Conservation (phyloP, 116 monocot genomes). For the Thalassia testudinum region DNA sequence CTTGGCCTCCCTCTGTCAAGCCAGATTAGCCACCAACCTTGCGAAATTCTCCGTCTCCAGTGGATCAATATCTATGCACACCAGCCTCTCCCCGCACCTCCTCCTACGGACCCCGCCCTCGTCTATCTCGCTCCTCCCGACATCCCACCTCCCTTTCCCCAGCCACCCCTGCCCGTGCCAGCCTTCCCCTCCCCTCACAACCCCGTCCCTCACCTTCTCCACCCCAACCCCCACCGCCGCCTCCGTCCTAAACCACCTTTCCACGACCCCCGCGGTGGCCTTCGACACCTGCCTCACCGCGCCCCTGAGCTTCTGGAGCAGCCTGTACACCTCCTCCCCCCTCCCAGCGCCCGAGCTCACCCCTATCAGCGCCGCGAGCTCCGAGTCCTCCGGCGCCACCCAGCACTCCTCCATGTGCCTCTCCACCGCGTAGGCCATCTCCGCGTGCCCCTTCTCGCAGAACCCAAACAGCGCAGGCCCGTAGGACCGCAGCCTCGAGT, state of each 20-base stretch:
- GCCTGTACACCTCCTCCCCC: slow-evolving; percentile 66
- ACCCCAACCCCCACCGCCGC: slow-evolving; percentile 21
- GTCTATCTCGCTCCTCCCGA: slow-evolving; percentile 16
- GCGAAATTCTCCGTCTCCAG: slow-evolving; percentile 28
- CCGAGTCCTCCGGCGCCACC: slow-evolving; percentile 55
- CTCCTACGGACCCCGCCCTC: slow-evolving; percentile 29
- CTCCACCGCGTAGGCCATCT: slow-evolving; percentile 79
- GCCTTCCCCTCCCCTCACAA: slow-evolving; percentile 69
- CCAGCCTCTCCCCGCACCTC: slow-evolving; percentile 37
- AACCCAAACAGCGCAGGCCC: slow-evolving; percentile 52
- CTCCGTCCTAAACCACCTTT: slow-evolving; percentile 60
- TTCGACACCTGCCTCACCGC: slow-evolving; percentile 15
- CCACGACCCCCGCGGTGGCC: slow-evolving; percentile 32
- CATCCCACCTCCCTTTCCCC: slow-evolving; percentile 64
- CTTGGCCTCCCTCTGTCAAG: slow-evolving; percentile 42
- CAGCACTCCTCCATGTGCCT: slow-evolving; percentile 40
- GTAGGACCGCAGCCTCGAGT: slow-evolving; percentile 59
- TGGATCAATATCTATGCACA: slow-evolving; percentile 53
- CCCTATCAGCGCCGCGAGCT: slow-evolving; percentile 49
- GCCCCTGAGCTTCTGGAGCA: slow-evolving; percentile 61
- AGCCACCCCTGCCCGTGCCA: slow-evolving; percentile 89
- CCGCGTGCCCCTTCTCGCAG: slow-evolving; percentile 25
- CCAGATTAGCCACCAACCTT: slow-evolving; percentile 55
- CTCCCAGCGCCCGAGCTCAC: slow-evolving; percentile 46
- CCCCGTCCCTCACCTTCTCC: slow-evolving; percentile 25